Evolutionary conservation across 1,284 basidiomycete genomes (phyloP), one percentile per base, ranked within the genome.

Genomic region (Tetrapyrgos nigripes): DNA sequence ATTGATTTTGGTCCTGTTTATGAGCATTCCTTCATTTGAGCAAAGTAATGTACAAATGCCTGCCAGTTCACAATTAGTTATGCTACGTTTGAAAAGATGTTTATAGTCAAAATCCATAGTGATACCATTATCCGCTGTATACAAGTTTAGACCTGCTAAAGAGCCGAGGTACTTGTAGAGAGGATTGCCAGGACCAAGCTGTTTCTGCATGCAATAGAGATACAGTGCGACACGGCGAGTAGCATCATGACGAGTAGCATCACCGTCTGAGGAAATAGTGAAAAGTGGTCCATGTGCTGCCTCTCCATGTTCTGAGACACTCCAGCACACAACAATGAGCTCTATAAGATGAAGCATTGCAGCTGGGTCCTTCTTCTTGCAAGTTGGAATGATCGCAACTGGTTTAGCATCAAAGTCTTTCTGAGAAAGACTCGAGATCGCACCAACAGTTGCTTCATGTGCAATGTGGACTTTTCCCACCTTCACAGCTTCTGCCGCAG

Each of bases 21-120:
- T 10, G 1, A 26, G 9, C 4, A 65, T 58, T 3, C 65, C 65
- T 5, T 21, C 28, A 0, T 50, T 31, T 10, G 58, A 61, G 3
- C 60, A 48, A 4, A 66, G 19, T 1, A 65, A 48, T 1, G 59
- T 65, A 24, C 56, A 64, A 3, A 63, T 8, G 4, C 65, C 61
- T 62, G 19, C 35, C 10, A 13, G 48, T 21, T 17, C 43, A 37
- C 11, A 24, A 40, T 21, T 10, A 23, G 17, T 31, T 0, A 14
- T 60, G 58, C 21, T 58, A 61, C 59, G 35, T 53, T 66, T 66
- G 43, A 60, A 53, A 4, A 63, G 45, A 44, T 66, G 63, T 31
- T 63, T 64, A 24, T 21, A 58, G 29, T 66, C 61, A 43, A 62
- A 63, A 46, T 66, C 63, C 6, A 62, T 28, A 3, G 61, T 64